Conservation (phyloP, 495 filamentous ascomycete genomes). For the Cairneyella variabilis region DNA sequence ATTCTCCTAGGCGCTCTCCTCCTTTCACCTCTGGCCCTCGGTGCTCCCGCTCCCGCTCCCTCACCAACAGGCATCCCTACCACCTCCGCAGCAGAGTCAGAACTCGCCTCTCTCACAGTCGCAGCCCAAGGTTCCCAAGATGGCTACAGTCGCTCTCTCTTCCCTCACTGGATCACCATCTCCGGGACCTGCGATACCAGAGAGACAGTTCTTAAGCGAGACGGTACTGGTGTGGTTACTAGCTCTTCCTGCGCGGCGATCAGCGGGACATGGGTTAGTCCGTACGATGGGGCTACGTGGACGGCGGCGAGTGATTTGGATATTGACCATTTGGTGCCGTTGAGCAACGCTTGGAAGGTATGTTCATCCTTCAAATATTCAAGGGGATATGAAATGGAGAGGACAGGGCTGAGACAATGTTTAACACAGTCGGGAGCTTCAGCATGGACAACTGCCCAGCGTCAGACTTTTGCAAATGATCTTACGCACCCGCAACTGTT, state of each 20-base stretch:
- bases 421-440: slow-evolving; percentile 43
- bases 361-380: too few relatives aligned
- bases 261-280: slow-evolving; percentile 58
- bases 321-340: slow-evolving; percentile 73
- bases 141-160: slow-evolving; percentile 57
- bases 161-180: slow-evolving; percentile 66
- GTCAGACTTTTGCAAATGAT: slow-evolving; percentile 70
- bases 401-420: neutral
- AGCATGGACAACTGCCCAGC: slow-evolving; percentile 56
- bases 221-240: slow-evolving; percentile 53
- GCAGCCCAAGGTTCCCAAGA: slow-evolving; percentile 46
- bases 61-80: slow-evolving; percentile 57
- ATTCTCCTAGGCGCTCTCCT: slow-evolving; percentile 1
- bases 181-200: slow-evolving; percentile 58
- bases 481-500: slow-evolving; percentile 64
- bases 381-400: slow-evolving; percentile 2
- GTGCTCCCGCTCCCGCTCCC: slow-evolving; percentile 22
- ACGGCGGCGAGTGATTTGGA: slow-evolving; percentile 61
- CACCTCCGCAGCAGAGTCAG: slow-evolving; percentile 43
- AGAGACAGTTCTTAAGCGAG: slow-evolving; percentile 65
- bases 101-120: slow-evolving; percentile 53
- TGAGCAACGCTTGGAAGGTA: slow-evolving; percentile 72
- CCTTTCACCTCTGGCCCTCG: neutral
- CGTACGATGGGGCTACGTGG: slow-evolving; percentile 69
- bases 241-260: slow-evolving; percentile 50